Percentiles rank a stretch among this genome's conserved stretches.
Conservation (phyloP, 371 early-diverging fungal genomes). For the Dichotomocladium elegans region DNA sequence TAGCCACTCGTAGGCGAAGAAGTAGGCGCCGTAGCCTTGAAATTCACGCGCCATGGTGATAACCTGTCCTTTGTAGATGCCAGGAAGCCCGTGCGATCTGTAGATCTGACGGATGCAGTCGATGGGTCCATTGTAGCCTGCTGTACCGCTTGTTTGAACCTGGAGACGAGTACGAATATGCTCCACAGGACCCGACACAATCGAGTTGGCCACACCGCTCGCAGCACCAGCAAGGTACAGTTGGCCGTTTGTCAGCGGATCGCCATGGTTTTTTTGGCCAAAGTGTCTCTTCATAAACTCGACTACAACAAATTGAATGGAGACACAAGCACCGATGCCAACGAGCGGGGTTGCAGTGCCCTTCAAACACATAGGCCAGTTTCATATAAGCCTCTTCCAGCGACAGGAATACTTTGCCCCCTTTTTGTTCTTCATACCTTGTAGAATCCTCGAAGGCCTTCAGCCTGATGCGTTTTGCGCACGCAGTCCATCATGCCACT, state of each 20-base stretch:
- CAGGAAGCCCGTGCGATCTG: constrained; percentile 61
- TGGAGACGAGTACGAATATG: constrained; percentile 79
- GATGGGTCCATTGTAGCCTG: constrained; percentile 60
- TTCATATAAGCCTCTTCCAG: background rate
- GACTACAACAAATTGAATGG: constrained; percentile 76
- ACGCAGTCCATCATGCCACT: constrained; percentile 75
- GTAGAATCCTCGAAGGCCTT: constrained; percentile 75
- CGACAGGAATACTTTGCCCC: background rate
- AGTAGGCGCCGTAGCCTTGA: constrained; percentile 80
- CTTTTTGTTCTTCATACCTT: constrained; percentile 38
- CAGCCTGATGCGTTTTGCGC: constrained; percentile 61
- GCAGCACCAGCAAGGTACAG: constrained; percentile 77
- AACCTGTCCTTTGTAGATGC: constrained; percentile 81
- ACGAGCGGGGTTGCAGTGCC: constrained; percentile 76
- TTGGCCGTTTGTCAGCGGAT: constrained; percentile 56
- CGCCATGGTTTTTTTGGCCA: constrained; percentile 36
- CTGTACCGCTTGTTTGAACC: constrained; percentile 52
- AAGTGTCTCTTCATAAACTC: constrained; percentile 74
- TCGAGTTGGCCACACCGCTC: constrained; percentile 78
- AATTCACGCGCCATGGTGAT: constrained; percentile 79
- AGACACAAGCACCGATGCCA: constrained; percentile 79
- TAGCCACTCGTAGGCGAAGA: constrained; percentile 74
- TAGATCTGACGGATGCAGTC: constrained; percentile 77
- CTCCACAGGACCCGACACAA: constrained; percentile 83
- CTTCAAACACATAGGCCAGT: constrained; percentile 17